A percentile compares a stretch with the other conserved stretches of the same genome.
Evolutionary conservation across 2,329 filamentous ascomycete species (phyloP).

Genomic region (Aspergillus sp.): DNA sequence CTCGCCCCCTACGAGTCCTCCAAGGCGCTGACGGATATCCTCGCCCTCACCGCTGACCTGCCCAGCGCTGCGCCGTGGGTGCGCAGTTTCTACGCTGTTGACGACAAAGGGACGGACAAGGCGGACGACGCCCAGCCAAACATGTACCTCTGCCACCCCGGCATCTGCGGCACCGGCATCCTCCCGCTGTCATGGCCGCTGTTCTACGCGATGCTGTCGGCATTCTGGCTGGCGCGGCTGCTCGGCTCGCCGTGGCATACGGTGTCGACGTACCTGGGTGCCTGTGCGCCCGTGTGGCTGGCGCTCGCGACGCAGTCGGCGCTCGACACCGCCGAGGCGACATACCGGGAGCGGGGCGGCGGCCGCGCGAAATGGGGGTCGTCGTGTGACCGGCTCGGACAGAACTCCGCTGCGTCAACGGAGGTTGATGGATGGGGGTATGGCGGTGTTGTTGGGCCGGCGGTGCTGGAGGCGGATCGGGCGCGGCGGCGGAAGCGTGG

Average conservation of each 20-base stretch:
- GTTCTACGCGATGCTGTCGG: slow-evolving; percentile 63
- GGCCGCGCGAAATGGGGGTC: slow-evolving; percentile 81
- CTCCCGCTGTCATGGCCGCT: slow-evolving; percentile 71
- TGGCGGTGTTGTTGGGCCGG: slow-evolving; percentile 55
- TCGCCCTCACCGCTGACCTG: slow-evolving; percentile 70
- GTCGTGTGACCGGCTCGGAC: slow-evolving; percentile 58
- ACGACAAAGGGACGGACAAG: slow-evolving; percentile 16
- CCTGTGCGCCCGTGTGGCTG: slow-evolving; percentile 74
- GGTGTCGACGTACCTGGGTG: slow-evolving; percentile 71
- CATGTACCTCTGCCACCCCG: slow-evolving; percentile 81
- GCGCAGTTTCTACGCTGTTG: slow-evolving; percentile 53
- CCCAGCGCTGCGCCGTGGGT: slow-evolving; percentile 61
- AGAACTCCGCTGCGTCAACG: slow-evolving; percentile 66
- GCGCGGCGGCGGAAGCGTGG: slow-evolving; percentile 58
- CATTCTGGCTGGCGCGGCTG: slow-evolving; percentile 70
- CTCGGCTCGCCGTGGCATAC: slow-evolving; percentile 88
- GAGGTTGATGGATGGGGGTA: slow-evolving; percentile 84
- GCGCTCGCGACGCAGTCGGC: slow-evolving; percentile 61
- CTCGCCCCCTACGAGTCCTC: slow-evolving; percentile 74
- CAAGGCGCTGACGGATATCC: slow-evolving; percentile 82
- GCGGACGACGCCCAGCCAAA: slow-evolving; percentile 46
- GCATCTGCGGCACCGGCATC: slow-evolving; percentile 78
- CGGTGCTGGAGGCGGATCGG: slow-evolving; percentile 47
- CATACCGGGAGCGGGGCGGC: slow-evolving; percentile 57
- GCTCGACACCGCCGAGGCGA: slow-evolving; percentile 35